Evolutionary conservation across 1,284 basidiomycete species (phyloP).

Genomic region (Ceratobasidium sp.): DNA sequence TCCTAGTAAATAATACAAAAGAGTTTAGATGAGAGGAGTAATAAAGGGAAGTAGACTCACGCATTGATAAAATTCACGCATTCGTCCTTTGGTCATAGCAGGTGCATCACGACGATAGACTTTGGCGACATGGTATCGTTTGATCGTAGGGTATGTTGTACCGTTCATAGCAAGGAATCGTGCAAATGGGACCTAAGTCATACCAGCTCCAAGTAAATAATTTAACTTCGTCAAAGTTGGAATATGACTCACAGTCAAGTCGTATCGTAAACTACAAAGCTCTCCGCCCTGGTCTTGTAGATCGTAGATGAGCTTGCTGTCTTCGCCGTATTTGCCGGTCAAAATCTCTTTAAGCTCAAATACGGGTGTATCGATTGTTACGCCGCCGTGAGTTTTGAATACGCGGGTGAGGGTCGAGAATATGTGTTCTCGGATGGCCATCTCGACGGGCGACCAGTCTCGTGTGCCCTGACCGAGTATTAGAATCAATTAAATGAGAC

Average conservation of each 20-base stretch:
- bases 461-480: constrained; percentile 83
- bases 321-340: constrained; percentile 97
- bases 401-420: constrained; percentile 90
- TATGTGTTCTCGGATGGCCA: constrained; percentile 92
- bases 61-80: constrained; percentile 99
- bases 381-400: constrained; percentile 92
- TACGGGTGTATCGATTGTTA: constrained; percentile 96
- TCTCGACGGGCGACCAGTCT: constrained; percentile 95
- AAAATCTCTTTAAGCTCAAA: constrained; percentile 98
- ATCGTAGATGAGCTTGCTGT: constrained; percentile 98
- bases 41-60: constrained; percentile 64
- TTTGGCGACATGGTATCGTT: constrained; percentile 98
- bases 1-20: constrained; percentile 68
- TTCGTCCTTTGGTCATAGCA: constrained; percentile 97
- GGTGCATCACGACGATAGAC: constrained; percentile 98
- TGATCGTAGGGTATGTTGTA: constrained; percentile 76
- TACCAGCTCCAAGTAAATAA: too few relatives aligned
- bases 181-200: constrained; percentile 84
- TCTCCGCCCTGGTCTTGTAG: constrained; percentile 99
- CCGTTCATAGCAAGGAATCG: constrained; percentile 96
- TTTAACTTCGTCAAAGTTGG: too few relatives aligned
- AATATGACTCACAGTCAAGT: constrained; percentile 81
- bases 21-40: too few relatives aligned
- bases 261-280: constrained; percentile 93
- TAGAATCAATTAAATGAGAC: background rate